Conservation (phyloP, 139 green algal genomes). For the Closterium sp. region DNA sequence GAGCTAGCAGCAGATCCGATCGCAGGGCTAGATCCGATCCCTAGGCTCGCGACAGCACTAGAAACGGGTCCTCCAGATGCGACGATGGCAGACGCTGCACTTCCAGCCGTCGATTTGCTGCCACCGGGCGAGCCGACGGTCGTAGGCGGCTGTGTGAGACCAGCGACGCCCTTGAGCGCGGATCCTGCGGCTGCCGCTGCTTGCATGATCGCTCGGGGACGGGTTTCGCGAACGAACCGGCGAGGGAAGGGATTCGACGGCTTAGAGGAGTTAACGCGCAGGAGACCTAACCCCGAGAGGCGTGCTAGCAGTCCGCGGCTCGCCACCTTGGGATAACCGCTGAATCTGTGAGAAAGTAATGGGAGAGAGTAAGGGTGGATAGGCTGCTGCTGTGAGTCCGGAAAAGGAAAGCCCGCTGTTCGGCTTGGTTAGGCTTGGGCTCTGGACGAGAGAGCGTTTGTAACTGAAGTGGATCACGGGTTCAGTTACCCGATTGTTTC, state of each 20-base stretch:
- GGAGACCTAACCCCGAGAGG: neutral
- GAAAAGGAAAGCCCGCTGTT: neutral
- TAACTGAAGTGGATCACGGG: too few relatives aligned
- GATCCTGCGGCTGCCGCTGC: neutral
- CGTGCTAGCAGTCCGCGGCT: neutral
- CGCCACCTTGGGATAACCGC: neutral
- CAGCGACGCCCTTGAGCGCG: neutral
- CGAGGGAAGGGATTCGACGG: neutral
- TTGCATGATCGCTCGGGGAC: neutral
- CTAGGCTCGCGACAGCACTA: neutral
- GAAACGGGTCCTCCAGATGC: neutral
- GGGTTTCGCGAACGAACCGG: neutral
- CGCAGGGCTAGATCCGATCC: neutral
- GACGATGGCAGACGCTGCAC: neutral
- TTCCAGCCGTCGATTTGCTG: neutral
- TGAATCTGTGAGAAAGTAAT: neutral
- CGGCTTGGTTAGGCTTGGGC: too few relatives aligned
- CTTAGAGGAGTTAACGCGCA: neutral
- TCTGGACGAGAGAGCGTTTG: too few relatives aligned
- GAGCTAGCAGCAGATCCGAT: neutral
- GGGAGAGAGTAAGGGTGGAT: too few relatives aligned
- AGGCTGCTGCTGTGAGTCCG: neutral
- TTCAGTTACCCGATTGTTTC: neutral
- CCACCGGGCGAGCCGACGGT: neutral
- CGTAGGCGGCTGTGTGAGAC: neutral